phyloP scores from a whole-genome alignment of 202 grass and related monocot genomes.

The Hordeum pubiflorum region DNA sequence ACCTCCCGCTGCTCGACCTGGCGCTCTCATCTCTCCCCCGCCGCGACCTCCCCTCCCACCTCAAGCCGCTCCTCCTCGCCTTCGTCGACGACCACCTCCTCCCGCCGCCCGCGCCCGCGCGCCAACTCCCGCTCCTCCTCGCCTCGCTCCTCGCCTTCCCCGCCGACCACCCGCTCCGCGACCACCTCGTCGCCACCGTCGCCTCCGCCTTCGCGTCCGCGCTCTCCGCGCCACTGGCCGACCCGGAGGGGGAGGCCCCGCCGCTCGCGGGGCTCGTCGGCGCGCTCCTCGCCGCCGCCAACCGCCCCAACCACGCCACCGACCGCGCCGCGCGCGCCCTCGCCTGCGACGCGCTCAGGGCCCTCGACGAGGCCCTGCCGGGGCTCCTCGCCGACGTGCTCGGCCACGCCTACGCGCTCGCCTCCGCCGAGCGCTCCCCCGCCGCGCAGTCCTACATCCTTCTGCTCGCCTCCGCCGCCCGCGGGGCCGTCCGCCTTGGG shows the following conservation, averaged over 20 bases:
- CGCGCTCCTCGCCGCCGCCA: slow-evolving; percentile 42
- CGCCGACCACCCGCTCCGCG: slow-evolving; percentile 45
- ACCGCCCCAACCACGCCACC: slow-evolving; percentile 70
- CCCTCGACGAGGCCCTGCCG: slow-evolving; percentile 60
- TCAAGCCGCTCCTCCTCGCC: slow-evolving; percentile 64
- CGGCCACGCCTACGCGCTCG: slow-evolving; percentile 66
- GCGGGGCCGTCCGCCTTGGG: slow-evolving; percentile 49
- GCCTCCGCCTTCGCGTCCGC: slow-evolving; percentile 66
- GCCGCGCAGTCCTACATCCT: slow-evolving; percentile 88
- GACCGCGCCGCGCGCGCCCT: slow-evolving; percentile 74
- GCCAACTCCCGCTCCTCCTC: slow-evolving; percentile 33
- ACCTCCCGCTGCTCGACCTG: slow-evolving; percentile 69
- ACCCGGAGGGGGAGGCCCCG: not conserved
- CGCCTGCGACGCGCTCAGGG: slow-evolving; percentile 76
- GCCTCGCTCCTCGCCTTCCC: slow-evolving; percentile 33
- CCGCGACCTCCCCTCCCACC: slow-evolving; percentile 63
- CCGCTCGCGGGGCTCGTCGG: slow-evolving; percentile 46
- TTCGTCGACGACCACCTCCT: slow-evolving; percentile 66
- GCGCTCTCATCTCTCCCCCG: slow-evolving; percentile 56
- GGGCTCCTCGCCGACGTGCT: slow-evolving; percentile 58
- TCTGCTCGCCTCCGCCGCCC: slow-evolving; percentile 65
- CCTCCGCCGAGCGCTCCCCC: slow-evolving; percentile 71
- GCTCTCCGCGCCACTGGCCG: slow-evolving; percentile 37
- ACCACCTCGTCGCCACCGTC: slow-evolving; percentile 65
- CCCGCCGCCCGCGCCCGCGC: slow-evolving; percentile 18